Percentiles rank a stretch among this genome's conserved stretches.
Conservation (phyloP, 192 early-diverging fungal genomes). For the Lobosporangium transversale region DNA sequence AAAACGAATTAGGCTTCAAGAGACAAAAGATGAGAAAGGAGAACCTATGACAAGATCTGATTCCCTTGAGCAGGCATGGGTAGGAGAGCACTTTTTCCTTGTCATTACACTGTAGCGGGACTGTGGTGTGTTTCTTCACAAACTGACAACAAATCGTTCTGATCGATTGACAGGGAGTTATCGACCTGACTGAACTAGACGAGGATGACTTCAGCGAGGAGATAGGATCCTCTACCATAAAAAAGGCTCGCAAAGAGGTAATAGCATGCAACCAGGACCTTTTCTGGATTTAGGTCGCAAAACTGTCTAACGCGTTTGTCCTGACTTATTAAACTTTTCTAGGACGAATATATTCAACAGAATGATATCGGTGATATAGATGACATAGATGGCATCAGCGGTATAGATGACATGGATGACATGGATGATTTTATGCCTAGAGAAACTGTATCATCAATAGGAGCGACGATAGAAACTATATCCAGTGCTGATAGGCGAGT, state of each 20-base stretch:
- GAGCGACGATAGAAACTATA: neutral
- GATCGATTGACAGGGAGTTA: conserved; percentile 11
- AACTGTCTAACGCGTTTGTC: no score
- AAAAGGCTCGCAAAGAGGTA: conserved; percentile 43
- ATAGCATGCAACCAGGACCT: neutral
- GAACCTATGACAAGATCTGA: conserved; percentile 23
- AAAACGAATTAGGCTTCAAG: conserved; percentile 45
- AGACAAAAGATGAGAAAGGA: neutral
- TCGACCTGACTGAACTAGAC: conserved; percentile 28
- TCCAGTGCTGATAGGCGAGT: neutral
- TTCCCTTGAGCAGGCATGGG: conserved; percentile 40
- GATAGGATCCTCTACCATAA: conserved; percentile 13
- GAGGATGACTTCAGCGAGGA: conserved; percentile 5
- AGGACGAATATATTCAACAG: neutral
- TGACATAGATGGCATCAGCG: no score
- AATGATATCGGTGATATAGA: conserved; percentile 1
- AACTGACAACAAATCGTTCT: no score
- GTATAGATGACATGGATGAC: conserved; percentile 11
- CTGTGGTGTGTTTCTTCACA: no score
- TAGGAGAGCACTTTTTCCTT: no score
- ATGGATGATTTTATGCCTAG: conserved; percentile 20
- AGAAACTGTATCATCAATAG: neutral
- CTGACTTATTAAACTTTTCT: no score
- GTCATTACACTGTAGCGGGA: no score
- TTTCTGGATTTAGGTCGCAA: no score